Base-by-base conservation (phyloP, 2,329 filamentous ascomycete genomes). In the Colletotrichum godetiae region DNA sequence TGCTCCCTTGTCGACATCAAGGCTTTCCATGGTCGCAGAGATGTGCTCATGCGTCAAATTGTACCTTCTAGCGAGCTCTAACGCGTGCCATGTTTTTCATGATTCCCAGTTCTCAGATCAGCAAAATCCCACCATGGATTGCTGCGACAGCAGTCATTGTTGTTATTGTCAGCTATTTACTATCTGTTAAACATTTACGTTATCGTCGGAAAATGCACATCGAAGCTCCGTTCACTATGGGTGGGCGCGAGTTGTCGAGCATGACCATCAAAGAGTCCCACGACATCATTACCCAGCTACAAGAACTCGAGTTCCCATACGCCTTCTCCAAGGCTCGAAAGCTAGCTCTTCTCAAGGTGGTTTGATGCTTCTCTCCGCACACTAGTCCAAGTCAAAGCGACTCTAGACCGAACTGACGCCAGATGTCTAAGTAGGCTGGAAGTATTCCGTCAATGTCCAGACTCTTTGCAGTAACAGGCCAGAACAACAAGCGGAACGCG, bases 301-400 rank as follows among this genome's bases (percentile, higher is more conserved):
- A 81, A 2, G 81, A 86, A 62, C 80, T 87, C 4, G 90, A 92
- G 76, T 92, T 92, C 74, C 90, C 90, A 0, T 86, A 84, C 60
- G 83, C 86, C 0, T 86, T 82, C 66, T 78, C 83, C 13, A 89
- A 86, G 62, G 83, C 88, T 1, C 79, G 91, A 5, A 86, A 90
- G 68, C 91, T 92, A 78, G 89, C 90, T 1, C 82, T 92, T 6
- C 90, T 92, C 78, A 87, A 87, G 80, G 87, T 88, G 72, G 46
- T 80, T 69, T 27, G 11, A 4, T 3, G 5, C 29, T 29, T 11
- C 4, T 22, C 1, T 6, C 13, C 8, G 2, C 5, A 24, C 22
- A 11, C 35, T 52, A 7, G 27, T 22, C n/a, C 22, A 15, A 12
- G 22, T 27, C 22, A 31, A 61, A 24, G 3, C 13, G 3, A 2